Base-by-base conservation (phyloP, 371 early-diverging fungal species). In the Antonospora locustae region DNA sequence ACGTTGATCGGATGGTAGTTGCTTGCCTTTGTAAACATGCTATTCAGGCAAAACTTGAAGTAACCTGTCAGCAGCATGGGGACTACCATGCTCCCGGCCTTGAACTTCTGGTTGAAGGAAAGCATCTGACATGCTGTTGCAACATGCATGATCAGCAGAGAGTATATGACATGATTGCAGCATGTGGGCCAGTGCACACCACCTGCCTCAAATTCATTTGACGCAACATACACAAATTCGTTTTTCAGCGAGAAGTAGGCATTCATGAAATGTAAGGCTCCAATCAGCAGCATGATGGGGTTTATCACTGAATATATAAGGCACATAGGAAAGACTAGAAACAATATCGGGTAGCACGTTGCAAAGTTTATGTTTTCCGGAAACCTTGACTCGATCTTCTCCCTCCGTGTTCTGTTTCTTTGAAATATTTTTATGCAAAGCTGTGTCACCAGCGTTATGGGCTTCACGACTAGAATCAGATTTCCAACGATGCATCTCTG, bases 121-220 rank as follows among this genome's bases (percentile, higher is more conserved):
- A 54, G 60, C 45, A 69, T 58, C 29, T 62, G 49, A 27, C 55
- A 46, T 17, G 61, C 36, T 3, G 69, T 71, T 2, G 61, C 46
- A 0, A 60, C 5, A 24, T 75, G 73, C 43, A 75, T 67, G 11
- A 58, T 38, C 5, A 69, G 20, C 9, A 75, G 46, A n/a, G 69
- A 61, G 46, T 54, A 64, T 12, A 73, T 50, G 16, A 75, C 60
- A 29, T 50, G 56, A 17, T 36, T 54, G 29, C 34, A 53, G 9
- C 63, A 49, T 16, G 28, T 20, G 22, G 56, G 53, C 73, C 72
- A 75, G 52, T 58, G 64, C 24, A 40, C 50, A 9, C 76, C 76
- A 14, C 76, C 76, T 16, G 69, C 59, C 47, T 75, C 76, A 40
- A 53, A 58, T n/a, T 68, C 51, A 58, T 68, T 75, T 12, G 38